Base-by-base conservation (phyloP, 1,284 basidiomycete species). In the Leucoagaricus sp. region DNA sequence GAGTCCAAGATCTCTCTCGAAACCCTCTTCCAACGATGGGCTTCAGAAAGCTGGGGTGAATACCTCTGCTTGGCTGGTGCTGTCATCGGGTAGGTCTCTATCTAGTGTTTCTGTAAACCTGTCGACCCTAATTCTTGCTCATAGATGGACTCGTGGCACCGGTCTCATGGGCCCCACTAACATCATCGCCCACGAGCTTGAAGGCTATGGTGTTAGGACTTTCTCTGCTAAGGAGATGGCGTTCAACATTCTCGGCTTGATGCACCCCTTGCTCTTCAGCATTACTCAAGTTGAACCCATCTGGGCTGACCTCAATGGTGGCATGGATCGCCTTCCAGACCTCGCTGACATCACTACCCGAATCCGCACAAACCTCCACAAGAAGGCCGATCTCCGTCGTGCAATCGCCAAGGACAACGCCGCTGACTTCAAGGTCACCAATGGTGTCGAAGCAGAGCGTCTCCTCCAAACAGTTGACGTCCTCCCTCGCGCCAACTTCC, bases 201-300 rank as follows among this genome's bases (percentile, higher is more conserved):
- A 99, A 77, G 85, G 89, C 63, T 85, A 94, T 62, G 96, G 97
- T 64, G 92, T 97, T 60, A 87, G 96, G 65, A 99, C 97, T 4
- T 99, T 98, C 86, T 97, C 94, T 2, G 91, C 96, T 49, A 98
- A 98, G 79, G 96, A 99, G 79, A 99, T 99, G 96, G 95, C 96
- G 2, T 99, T 99, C 87, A 99, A 98, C 77, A 94, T 99, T 66
- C 88, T 99, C 57, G 97, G 96, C 64, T 83, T 96, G 47, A 97
- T 99, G 94, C 97, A 98, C 72, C 96, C 97, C 42, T 86, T 98
- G n/a, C 84, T 99, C 52, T 98, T 98, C 83, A 98, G 96, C 73
- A 96, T 98, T 69, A 97, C 96, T n/a, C 97, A 99, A 73, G 96
- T 99, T 57, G 96, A 99, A 72, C 96, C 96, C 6, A 95, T 99